Conservation (phyloP, 768 basidiomycete species). For the Ramaria rubella region DNA sequence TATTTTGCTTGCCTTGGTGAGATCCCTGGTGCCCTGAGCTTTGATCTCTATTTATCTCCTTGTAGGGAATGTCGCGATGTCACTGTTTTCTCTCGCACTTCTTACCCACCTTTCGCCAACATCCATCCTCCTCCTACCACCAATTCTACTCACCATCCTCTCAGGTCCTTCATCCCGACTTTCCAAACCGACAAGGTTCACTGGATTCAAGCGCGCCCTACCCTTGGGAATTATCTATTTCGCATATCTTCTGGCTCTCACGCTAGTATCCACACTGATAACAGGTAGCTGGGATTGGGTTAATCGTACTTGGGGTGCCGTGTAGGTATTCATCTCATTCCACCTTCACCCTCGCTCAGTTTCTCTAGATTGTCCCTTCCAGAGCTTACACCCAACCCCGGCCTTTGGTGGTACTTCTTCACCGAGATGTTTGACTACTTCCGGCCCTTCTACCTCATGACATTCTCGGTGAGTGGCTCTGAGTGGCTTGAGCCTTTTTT, state of each 20-base stretch:
- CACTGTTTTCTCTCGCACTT: conserved; percentile 64
- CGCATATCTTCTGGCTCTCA: conserved; percentile 43
- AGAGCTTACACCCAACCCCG: conserved; percentile 89
- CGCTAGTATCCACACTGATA: conserved; percentile 45
- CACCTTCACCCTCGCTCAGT: conserved; percentile 6
- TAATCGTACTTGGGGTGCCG: conserved; percentile 76
- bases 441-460: conserved; percentile 89
- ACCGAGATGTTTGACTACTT: conserved; percentile 99
- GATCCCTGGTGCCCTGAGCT: conserved; percentile 3
- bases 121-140: conserved; percentile 57
- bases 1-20: conserved; percentile 66
- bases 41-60: background rate
- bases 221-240: conserved; percentile 45
- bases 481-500: background rate
- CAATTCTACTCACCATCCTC: conserved; percentile 59
- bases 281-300: conserved; percentile 66
- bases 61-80: conserved; percentile 50
- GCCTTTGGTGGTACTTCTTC: conserved; percentile 99
- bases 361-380: conserved; percentile 56
- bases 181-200: conserved; percentile 45
- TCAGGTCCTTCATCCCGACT: conserved; percentile 59
- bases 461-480: conserved; percentile 83
- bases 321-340: conserved; percentile 39
- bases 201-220: conserved; percentile 13
- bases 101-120: conserved; percentile 69